These are phyloP conservation scores for Colletotrichum destructivum DNA, from an alignment of 2,329 filamentous ascomycete genomes.

Conservation along the genomic window DNA sequence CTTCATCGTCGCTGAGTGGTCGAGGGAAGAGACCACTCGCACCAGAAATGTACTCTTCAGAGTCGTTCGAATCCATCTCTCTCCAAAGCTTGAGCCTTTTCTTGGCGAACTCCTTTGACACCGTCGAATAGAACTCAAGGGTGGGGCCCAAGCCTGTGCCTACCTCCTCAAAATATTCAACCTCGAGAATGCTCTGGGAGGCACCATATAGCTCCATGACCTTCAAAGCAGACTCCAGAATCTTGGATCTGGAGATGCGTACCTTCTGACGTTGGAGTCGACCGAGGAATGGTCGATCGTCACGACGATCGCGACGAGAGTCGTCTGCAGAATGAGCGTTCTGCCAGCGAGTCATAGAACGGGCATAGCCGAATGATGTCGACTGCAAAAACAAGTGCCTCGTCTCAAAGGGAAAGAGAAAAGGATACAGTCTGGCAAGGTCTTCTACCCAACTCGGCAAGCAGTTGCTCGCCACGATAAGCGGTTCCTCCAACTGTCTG, in stretches of 20 bases:
- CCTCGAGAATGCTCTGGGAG: constrained; percentile 95
- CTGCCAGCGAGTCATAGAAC: constrained; percentile 98
- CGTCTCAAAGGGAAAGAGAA: constrained; percentile 98
- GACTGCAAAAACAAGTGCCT: constrained; percentile 97
- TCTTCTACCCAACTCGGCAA: constrained; percentile 97
- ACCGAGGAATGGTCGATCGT: constrained; percentile 92
- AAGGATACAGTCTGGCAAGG: constrained; percentile 91
- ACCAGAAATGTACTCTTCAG: constrained; percentile 87
- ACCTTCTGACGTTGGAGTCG: constrained; percentile 96
- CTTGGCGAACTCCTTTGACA: constrained; percentile 97
- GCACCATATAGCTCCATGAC: constrained; percentile 99
- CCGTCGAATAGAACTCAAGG: constrained; percentile 96
- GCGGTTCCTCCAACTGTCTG: constrained; percentile 93
- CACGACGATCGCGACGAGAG: constrained; percentile 84
- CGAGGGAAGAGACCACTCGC: constrained; percentile 91
- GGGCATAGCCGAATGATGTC: constrained; percentile 96
- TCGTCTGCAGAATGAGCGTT: constrained; percentile 89
- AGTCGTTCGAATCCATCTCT: constrained; percentile 82
- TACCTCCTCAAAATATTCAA: constrained; percentile 99
- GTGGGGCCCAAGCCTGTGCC: constrained; percentile 96
- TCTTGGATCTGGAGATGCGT: constrained; percentile 94
- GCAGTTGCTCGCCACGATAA: constrained; percentile 97
- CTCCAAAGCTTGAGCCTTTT: constrained; percentile 98
- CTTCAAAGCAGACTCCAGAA: constrained; percentile 96
- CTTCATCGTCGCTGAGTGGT: constrained; percentile 86